Evolutionary conservation across 257 asterid species (phyloP), one percentile per base, ranked within the genome.

Genomic region (Parsonsia alboflavescens): DNA sequence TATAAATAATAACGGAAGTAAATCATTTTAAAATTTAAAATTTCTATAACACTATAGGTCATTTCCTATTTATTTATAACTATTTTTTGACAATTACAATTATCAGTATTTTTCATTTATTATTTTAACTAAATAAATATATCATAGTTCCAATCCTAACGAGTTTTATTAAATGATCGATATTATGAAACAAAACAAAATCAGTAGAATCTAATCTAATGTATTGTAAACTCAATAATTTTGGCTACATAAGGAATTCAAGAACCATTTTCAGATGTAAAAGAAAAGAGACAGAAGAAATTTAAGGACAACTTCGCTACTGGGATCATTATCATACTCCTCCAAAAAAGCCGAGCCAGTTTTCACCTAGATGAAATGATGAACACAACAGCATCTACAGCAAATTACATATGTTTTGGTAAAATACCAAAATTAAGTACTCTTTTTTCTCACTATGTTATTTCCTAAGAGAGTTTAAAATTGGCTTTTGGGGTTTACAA

Each of bases 321-420:
- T 44, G 17, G 6, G 41, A 44, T 42, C 10, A 26, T 10, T 50
- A 50, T 15, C 13, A 4, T 13, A 1, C 36, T 45, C 24, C 57
- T 19, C 9, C 56, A 50, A 0, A 17, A 24, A 56, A 2, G 36
- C 52, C 28, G 15, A 11, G 63, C 3, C 33, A 2, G 1, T 65
- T 70, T 65, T 70, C 6, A 71, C 1, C 52, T 28, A n/a, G 69
- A 54, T 68, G 46, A 21, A 56, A 28, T 42, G 53, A 30, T 49
- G 56, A 68, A 68, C 64, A 68, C 50, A 58, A 76, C 48, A n/a
- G n/a, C n/a, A 76, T 70, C 56, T 70, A 76, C 75, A 63, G 53
- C 26, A 63, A 63, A 49, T 50, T 63, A 63, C 65, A 49, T 21
- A 42, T 48, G 42, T 48, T 42, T 71, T 44, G 46, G 46, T 52